Evolutionary conservation across 192 early-diverging fungal genomes (phyloP), one percentile per base, ranked within the genome.

Genomic region (Endogone sp.): DNA sequence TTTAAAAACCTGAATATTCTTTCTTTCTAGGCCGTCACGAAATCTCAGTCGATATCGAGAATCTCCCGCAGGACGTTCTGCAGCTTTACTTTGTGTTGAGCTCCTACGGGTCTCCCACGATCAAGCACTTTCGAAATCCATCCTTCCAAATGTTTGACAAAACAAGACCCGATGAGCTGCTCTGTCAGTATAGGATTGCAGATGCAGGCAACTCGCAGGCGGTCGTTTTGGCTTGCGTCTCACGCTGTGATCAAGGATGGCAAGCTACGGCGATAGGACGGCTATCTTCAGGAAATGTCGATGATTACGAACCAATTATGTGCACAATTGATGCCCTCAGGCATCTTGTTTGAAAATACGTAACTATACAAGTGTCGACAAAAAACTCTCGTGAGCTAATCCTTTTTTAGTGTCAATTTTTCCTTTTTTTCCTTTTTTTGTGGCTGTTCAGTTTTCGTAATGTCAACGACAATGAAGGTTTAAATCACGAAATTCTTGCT

Each of bases 61-160:
- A 71, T 28, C 54, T 71, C 6, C 70, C 70, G 22, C 22, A 20
- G 3, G 65, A 71, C 26, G 70, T 71, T 4, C 64, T 56, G 3
- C 64, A 66, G 25, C 56, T 71, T 31, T 71, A 66, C 37, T 71
- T 71, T 67, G 21, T 71, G 26, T 37, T 71, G 20, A 67, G 65
- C 25, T 66, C 70, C 24, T 71, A 23, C n/a, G 28, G 56, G n/a
- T 67, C 64, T 1, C 64, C 63, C 2, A 71, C 70, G 10, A 71
- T 71, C 54, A 54, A 62, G 6, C 32, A 71, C 29, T 71, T 71
- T 26, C 20, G 31, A 32, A 59, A 55, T 16, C 64, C 64, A 16
- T 66, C n/a, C 22, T 71, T 71, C 37, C 57, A 71, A n/a, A 44
- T 71, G 44, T 32, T 27, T 31, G 70, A 71, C 60, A 32, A 65